These are phyloP conservation scores for Remersonia thermophila DNA, from an alignment of 2,329 filamentous ascomycete species.

Conservation along the genomic window DNA sequence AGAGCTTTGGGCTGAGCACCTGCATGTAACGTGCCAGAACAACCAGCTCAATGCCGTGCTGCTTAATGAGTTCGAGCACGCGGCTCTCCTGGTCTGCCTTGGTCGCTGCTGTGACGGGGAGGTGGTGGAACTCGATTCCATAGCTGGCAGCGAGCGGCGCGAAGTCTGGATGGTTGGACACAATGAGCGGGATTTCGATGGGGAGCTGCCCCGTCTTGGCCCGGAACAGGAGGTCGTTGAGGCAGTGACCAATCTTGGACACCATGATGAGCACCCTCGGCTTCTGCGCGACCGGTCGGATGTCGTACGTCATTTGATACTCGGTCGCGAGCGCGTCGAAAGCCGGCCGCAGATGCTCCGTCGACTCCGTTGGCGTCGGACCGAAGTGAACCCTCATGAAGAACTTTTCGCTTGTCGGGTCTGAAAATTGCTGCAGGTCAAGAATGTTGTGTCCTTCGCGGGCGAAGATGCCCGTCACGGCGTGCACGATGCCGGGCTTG, in stretches of 20 bases:
- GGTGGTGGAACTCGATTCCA: constrained; percentile 67
- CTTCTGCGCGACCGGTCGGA: constrained; percentile 56
- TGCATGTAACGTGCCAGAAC: constrained; percentile 84
- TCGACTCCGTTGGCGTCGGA: constrained; percentile 38
- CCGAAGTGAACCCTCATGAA: constrained; percentile 85
- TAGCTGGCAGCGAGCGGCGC: constrained; percentile 56
- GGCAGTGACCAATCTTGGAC: constrained; percentile 75
- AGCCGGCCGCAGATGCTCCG: constrained; percentile 38
- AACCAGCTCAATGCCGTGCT: constrained; percentile 63
- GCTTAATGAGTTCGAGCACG: constrained; percentile 56
- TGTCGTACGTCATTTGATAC: constrained; percentile 58
- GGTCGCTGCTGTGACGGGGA: constrained; percentile 68
- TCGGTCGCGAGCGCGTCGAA: constrained; percentile 50
- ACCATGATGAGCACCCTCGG: constrained; percentile 77
- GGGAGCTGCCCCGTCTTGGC: constrained; percentile 60
- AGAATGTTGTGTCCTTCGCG: constrained; percentile 66
- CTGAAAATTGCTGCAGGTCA: constrained; percentile 75
- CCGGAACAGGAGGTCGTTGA: constrained; percentile 74
- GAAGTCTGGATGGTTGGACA: constrained; percentile 74
- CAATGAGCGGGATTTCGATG: constrained; percentile 65
- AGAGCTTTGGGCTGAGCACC: constrained; percentile 63
- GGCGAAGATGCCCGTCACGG: constrained; percentile 67
- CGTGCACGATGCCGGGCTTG: constrained; percentile 73
- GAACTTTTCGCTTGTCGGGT: constrained; percentile 61
- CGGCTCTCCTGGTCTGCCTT: constrained; percentile 60